phyloP scores from a whole-genome alignment of 2,329 filamentous ascomycete species.

The Bipolaris bicolor region DNA sequence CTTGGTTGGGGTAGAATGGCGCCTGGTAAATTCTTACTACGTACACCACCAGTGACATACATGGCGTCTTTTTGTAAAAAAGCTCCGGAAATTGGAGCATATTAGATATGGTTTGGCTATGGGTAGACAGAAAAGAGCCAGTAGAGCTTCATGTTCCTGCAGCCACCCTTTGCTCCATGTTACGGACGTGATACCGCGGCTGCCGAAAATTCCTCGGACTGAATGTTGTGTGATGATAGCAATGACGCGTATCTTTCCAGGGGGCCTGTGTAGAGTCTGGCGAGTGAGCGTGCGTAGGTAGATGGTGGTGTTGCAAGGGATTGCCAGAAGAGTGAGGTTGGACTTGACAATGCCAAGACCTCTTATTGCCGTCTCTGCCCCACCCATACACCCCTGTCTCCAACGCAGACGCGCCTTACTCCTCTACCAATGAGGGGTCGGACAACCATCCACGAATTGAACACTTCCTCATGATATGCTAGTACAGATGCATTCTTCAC shows the following conservation, averaged over 20 bases:
- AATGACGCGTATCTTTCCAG: not conserved
- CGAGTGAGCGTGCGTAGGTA: constrained; percentile 6
- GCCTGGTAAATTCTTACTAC: not conserved
- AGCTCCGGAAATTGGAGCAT: constrained; percentile 8
- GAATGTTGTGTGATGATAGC: not conserved
- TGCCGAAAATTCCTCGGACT: not conserved
- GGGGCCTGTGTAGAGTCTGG: not conserved
- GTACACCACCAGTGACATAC: constrained; percentile 2
- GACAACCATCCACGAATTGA: constrained; percentile 10
- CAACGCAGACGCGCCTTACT: constrained; percentile 25
- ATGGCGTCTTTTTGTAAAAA: constrained; percentile 17
- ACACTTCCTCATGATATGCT: not conserved
- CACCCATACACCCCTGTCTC: constrained; percentile 14
- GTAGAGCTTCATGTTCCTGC: constrained; percentile 3
- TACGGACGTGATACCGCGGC: not conserved
- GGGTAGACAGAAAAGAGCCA: constrained; percentile 10
- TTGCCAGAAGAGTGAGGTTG: constrained; percentile 21
- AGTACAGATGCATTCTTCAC: not conserved
- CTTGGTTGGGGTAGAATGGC: constrained; percentile 2
- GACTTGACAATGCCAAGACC: constrained; percentile 23
- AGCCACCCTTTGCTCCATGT: not conserved
- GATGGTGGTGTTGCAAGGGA: constrained; percentile 18
- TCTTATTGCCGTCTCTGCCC: constrained; percentile 15
- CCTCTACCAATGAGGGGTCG: constrained; percentile 13
- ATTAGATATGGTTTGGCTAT: constrained; percentile 12